phyloP scores from a whole-genome alignment of 2,329 filamentous ascomycete genomes.

The Sclerotiophoma versabilis region DNA sequence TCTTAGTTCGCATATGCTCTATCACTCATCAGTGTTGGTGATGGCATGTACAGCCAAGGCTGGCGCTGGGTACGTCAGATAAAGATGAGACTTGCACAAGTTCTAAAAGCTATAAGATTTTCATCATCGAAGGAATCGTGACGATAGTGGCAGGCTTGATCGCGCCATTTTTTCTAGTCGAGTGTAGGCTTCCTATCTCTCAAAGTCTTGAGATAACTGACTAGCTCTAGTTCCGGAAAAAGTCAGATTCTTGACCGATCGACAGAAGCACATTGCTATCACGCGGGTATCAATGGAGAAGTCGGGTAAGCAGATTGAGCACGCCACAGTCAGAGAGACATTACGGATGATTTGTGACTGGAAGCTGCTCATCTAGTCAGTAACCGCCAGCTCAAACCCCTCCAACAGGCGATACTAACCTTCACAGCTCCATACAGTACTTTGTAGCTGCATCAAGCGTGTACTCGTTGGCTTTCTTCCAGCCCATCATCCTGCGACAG shows the following conservation, averaged over 20 bases:
- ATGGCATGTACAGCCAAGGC: conserved; percentile 40
- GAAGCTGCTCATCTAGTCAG: conserved; percentile 40
- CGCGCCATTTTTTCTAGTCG: conserved; percentile 34
- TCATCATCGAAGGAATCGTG: conserved; percentile 31
- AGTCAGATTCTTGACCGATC: conserved; percentile 35
- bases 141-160: conserved; percentile 29
- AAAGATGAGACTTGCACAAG: not conserved
- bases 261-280: conserved; percentile 35
- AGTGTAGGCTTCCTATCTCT: conserved; percentile 20
- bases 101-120: conserved; percentile 19
- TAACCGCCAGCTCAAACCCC: not conserved
- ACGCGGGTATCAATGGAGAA: conserved; percentile 38
- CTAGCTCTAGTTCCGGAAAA: conserved; percentile 30
- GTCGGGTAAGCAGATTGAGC: conserved; percentile 28
- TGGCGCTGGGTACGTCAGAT: conserved; percentile 33
- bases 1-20: conserved; percentile 40
- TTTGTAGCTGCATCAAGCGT: conserved; percentile 39
- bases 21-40: conserved; percentile 41
- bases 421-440: conserved; percentile 35
- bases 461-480: conserved; percentile 34
- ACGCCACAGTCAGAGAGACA: conserved; percentile 32
- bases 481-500: conserved; percentile 35
- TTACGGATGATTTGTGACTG: conserved; percentile 37
- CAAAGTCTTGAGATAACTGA: not conserved
- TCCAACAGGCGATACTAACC: not conserved